phyloP scores from a whole-genome alignment of 2,329 filamentous ascomycete genomes.

The Fusarium multiceps region DNA sequence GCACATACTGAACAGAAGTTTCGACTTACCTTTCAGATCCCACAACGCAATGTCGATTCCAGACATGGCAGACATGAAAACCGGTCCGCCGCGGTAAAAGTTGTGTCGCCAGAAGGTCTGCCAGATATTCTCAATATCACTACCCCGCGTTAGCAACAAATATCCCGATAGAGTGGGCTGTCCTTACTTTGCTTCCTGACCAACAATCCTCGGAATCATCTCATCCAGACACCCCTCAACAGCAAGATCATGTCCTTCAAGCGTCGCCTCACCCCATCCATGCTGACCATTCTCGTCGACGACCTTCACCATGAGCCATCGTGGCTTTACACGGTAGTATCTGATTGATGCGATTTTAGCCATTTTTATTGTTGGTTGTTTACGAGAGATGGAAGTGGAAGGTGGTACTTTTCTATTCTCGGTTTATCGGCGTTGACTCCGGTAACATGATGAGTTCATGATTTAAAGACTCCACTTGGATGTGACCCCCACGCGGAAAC shows the following conservation, averaged over 20 bases:
- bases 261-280: conserved; percentile 80
- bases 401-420: conserved; percentile 2
- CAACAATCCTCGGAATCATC: conserved; percentile 70
- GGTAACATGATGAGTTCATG: background rate
- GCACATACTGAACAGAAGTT: rapidly evolving
- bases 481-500: conserved; percentile 13
- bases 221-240: conserved; percentile 80
- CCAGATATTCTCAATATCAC: conserved; percentile 85
- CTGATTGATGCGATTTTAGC: conserved; percentile 62
- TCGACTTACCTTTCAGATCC: conserved; percentile 71
- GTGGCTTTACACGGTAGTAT: conserved; percentile 78
- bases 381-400: background rate
- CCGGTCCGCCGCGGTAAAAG: conserved; percentile 82
- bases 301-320: conserved; percentile 84
- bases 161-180: rapidly evolving
- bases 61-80: conserved; percentile 82
- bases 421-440: background rate
- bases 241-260: conserved; percentile 79
- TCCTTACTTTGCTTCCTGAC: conserved; percentile 75
- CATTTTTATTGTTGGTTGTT: conserved; percentile 31
- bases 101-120: conserved; percentile 76
- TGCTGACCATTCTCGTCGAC: conserved; percentile 71
- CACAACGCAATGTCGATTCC: conserved; percentile 84
- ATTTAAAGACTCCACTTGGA: background rate
- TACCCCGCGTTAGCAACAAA: conserved; percentile 45